Base-by-base conservation (phyloP, 331 rosid species). In the Stylosanthes scabra region DNA sequence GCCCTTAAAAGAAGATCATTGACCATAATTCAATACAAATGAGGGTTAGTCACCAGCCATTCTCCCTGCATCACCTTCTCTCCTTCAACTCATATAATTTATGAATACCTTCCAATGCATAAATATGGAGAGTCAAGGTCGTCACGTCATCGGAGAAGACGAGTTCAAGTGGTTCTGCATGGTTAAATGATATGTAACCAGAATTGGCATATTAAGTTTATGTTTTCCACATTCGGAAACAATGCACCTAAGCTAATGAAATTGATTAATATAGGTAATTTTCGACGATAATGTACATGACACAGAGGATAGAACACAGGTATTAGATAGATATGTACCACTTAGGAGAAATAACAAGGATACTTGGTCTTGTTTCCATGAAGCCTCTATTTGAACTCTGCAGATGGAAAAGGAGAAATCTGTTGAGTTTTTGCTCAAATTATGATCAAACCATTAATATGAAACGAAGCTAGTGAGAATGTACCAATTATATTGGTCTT, bases 251-350 rank as follows among this genome's bases (percentile, higher is more conserved):
- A 20, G 25, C 25, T 20, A 20, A 20, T 20, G 25, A 20, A 20
- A 20, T 20, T 20, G 25, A 20, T 20, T 20, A 20, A 20, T 20
- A 20, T 20, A 20, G 25, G 37, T 31, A 31, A 57, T 12, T 63
- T 52, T 41, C 6, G 40, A 51, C 5, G 3, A 12, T 12, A 49
- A 73, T 42, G 66, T 45, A 68, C n/a, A 66, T 39, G 47, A 57
- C 61, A 9, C 31, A 9, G 37, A 16, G 16, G 73, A 55, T 49
- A 56, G 79, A 66, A 27, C 56, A 71, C 14, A 57, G 77, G 68
- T 50, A 72, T 64, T 62, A 28, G 56, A 71, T 14, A 57, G 79
- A 71, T 50, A 72, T 64, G 76, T 88, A 88, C 90, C 85, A 50
- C 66, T 79, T 15, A 7, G 83, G 84, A 70, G 78, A 83, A 75